Base-by-base conservation (phyloP, 1,139 yeast genomes). In the Kazachstania sp. region DNA sequence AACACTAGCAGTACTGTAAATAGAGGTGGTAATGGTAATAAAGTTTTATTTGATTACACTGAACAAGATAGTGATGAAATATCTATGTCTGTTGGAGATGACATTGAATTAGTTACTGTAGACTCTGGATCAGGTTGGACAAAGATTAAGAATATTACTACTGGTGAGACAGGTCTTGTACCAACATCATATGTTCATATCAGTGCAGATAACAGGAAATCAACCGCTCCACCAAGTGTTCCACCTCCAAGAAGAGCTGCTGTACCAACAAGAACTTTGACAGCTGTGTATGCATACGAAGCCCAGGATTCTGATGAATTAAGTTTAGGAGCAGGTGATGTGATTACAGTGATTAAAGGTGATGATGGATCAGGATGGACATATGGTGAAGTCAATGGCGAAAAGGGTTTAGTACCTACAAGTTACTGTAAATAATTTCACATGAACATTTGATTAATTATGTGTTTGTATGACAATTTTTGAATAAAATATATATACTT, bases 81-180 rank as follows among this genome's bases (percentile, higher is more conserved):
- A 1, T 66, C 78, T 2, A 68, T 92, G 1, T 52, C 59, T 8
- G 76, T 77, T 0, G 90, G 94, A 5, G 95, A 86, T 42, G 60
- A 67, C 3, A 66, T 90, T 37, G 68, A 67, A 4, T 73, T 92
- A 2, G 51, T 83, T 0, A 80, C 77, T 44, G 70, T 70, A 3
- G 97, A 92, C 63, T 92, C 86, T 55, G 97, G 97, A 0, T 81
- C 92, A 7, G 99, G 99, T 0, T 94, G 99, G 99, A 83, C 95
- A 1, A 66, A 68, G 55, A 77, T 83, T 57, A 53, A 66, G 47
- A 65, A 70, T 43, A 42, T 51, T 48, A 45, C 65, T 43, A 55
- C 70, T 45, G 72, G 83, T 54, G 51, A 65, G 11, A 69, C 69
- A 44, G 99, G 99, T 0, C 71, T 92, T 31, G 97, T 90, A 2